Conservation (phyloP, 108 stramenopile species). For the Epipyxis sp. region DNA sequence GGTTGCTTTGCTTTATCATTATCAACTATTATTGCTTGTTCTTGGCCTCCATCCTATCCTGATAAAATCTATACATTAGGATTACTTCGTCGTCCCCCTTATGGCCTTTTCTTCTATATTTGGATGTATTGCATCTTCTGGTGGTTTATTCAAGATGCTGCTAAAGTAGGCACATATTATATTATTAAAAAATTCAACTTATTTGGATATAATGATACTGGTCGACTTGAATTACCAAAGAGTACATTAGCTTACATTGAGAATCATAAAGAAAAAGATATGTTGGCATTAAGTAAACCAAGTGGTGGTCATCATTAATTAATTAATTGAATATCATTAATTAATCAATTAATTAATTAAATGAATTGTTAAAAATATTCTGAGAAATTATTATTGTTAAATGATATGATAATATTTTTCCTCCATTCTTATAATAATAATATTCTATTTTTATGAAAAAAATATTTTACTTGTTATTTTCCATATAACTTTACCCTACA, state of each 20-base stretch:
- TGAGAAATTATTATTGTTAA: no score
- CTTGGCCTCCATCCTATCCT: neutral
- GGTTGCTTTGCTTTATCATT: slow-evolving; percentile 11
- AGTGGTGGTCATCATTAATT: no score
- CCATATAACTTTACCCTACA: no score
- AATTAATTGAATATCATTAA: no score
- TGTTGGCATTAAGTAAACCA: no score
- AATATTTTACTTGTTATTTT: no score
- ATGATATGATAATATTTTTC: no score
- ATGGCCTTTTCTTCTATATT: slow-evolving; percentile 24
- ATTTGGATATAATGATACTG: slow-evolving; percentile 34
- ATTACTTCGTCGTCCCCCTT: neutral
- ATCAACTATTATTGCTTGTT: slow-evolving; percentile 34
- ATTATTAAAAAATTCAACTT: slow-evolving; percentile 32
- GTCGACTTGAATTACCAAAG: neutral
- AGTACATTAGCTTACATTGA: neutral
- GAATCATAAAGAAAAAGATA: neutral
- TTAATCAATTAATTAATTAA: no score
- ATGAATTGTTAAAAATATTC: no score
- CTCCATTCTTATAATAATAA: no score
- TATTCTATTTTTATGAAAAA: no score
- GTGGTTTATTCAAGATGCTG: slow-evolving; percentile 44
- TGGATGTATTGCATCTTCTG: slow-evolving; percentile 47
- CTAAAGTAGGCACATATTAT: slow-evolving; percentile 22
- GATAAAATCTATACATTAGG: slow-evolving; percentile 17